phyloP scores from a whole-genome alignment of 2,329 filamentous ascomycete genomes.

The Ophiostoma montium region DNA sequence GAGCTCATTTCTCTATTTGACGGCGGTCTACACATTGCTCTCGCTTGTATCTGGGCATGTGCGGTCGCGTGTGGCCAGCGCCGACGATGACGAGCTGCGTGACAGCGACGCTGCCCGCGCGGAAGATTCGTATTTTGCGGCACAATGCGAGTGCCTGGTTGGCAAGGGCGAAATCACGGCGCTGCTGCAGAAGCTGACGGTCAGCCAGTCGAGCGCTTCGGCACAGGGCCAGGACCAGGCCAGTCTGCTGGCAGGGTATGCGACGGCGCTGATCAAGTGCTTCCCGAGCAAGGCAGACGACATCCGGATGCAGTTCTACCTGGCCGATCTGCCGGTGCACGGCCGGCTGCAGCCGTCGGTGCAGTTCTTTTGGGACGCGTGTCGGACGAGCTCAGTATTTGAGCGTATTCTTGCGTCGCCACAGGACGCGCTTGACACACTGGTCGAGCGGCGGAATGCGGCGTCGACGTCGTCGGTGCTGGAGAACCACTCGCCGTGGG shows the following conservation, averaged over 20 bases:
- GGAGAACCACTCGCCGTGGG: slow-evolving; percentile 22
- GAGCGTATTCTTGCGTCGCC: slow-evolving; percentile 19
- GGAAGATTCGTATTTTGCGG: slow-evolving; percentile 40
- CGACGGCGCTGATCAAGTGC: slow-evolving; percentile 68
- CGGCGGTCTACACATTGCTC: slow-evolving; percentile 39
- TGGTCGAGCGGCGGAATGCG: slow-evolving; percentile 13
- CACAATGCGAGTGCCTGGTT: slow-evolving; percentile 56
- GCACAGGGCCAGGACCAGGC: slow-evolving; percentile 40
- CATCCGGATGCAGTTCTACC: slow-evolving; percentile 86
- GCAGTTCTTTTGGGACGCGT: slow-evolving; percentile 69
- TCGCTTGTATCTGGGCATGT: slow-evolving; percentile 38
- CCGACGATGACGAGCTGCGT: not conserved
- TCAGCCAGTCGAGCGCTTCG: slow-evolving; percentile 11
- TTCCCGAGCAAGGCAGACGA: slow-evolving; percentile 75
- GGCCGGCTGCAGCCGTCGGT: slow-evolving; percentile 45
- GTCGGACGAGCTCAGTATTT: slow-evolving; percentile 30
- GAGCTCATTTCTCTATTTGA: slow-evolving; percentile 29
- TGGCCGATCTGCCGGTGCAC: slow-evolving; percentile 47
- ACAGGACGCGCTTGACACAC: slow-evolving; percentile 18
- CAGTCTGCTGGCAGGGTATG: slow-evolving; percentile 69
- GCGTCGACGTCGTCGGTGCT: slow-evolving; percentile 3
- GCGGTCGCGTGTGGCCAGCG: slow-evolving; percentile 22
- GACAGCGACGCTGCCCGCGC: not conserved
- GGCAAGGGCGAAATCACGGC: slow-evolving; percentile 60
- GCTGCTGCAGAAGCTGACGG: slow-evolving; percentile 33